phyloP scores from a whole-genome alignment of 805 yeast species.

The Tetrapisispora iriomotensis region DNA sequence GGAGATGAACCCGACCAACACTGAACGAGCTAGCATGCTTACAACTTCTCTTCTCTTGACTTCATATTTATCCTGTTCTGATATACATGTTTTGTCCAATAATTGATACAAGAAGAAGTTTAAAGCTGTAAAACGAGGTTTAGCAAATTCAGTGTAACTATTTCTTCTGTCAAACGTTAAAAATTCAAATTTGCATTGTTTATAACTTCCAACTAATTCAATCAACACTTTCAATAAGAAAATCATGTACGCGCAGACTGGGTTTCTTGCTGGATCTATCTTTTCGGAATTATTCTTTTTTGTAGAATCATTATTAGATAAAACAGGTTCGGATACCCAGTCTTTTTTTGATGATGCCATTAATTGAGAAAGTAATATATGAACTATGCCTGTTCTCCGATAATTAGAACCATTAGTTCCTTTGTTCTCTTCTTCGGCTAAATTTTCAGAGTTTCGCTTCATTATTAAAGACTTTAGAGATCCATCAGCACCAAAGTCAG shows the following conservation, averaged over 20 bases:
- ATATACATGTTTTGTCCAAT: constrained; percentile 42
- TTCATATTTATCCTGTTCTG: constrained; percentile 26
- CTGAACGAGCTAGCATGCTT: constrained; percentile 51
- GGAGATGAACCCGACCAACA: constrained; percentile 54
- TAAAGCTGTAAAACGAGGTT: constrained; percentile 68
- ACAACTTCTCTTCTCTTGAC: constrained; percentile 47
- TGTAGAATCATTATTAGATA: constrained; percentile 19
- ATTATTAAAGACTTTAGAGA: constrained; percentile 19
- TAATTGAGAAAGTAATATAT: constrained; percentile 52
- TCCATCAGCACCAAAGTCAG: constrained; percentile 35
- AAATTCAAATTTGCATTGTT: constrained; percentile 72
- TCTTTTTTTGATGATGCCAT: constrained; percentile 39
- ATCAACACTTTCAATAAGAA: constrained; percentile 58
- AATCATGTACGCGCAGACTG: constrained; percentile 53
- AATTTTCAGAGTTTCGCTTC: constrained; percentile 14
- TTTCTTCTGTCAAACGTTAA: constrained; percentile 61
- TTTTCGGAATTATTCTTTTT: constrained; percentile 26
- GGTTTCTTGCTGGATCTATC: constrained; percentile 38
- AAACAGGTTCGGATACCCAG: constrained; percentile 33
- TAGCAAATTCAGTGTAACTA: constrained; percentile 33
- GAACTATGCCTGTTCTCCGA: constrained; percentile 49
- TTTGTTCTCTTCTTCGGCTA: constrained; percentile 9
- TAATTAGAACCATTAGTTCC: constrained; percentile 4
- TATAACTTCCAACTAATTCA: constrained; percentile 70
- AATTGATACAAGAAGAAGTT: constrained; percentile 71